Conservation (phyloP, 139 green algal genomes). For the Micractinium conductrix region DNA sequence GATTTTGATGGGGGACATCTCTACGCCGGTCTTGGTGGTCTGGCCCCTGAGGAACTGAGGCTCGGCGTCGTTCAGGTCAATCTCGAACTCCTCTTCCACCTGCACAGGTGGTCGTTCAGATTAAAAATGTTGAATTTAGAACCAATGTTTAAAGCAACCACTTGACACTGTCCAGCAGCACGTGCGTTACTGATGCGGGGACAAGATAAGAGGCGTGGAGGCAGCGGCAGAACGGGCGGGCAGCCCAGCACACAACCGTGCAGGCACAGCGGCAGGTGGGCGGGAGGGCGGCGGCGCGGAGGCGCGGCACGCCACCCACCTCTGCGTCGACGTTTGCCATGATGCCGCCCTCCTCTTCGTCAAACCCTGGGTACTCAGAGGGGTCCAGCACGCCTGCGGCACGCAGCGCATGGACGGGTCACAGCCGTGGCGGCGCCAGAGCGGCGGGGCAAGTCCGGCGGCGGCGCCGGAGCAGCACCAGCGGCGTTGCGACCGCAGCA, state of each 20-base stretch:
- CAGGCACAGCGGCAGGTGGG: no score
- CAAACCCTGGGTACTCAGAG: conserved; percentile 89
- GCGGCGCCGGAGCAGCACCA: background rate
- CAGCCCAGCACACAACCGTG: no score
- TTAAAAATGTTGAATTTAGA: no score
- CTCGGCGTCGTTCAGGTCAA: conserved; percentile 98
- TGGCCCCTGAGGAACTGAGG: conserved; percentile 90
- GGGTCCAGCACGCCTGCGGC: conserved; percentile 78
- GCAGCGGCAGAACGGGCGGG: background rate
- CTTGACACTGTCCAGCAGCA: no score
- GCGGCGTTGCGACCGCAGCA: background rate
- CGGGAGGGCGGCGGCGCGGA: no score
- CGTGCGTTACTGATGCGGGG: background rate
- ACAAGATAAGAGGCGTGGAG: background rate
- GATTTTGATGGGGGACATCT: conserved; percentile 94
- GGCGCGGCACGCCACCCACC: background rate
- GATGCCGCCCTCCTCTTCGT: conserved; percentile 75
- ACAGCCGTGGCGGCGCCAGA: background rate
- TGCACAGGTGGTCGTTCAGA: background rate
- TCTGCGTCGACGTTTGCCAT: conserved; percentile 31
- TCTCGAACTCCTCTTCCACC: conserved; percentile 95
- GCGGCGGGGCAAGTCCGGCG: background rate
- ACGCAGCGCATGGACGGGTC: background rate
- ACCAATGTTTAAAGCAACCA: no score
- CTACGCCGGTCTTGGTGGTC: conserved; percentile 56